Percentiles rank a stretch among this genome's conserved stretches.
These are phyloP conservation scores for Podospora sp. DNA, from an alignment of 495 filamentous ascomycete genomes.

Conservation along the genomic window DNA sequence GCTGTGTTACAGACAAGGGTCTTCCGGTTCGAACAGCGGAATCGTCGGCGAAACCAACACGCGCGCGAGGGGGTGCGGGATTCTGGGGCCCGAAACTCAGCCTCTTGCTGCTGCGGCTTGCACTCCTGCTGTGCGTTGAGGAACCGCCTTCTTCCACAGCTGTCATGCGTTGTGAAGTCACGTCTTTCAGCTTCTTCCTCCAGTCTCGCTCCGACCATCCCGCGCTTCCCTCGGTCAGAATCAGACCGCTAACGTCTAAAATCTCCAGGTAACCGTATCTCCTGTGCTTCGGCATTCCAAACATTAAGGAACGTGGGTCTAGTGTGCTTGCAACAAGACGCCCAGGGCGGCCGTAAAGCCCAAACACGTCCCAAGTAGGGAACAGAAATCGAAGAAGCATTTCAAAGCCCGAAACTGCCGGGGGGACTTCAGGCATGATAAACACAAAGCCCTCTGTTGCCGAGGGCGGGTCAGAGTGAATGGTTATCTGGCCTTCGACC, in stretches of 20 bases:
- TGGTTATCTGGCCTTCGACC: slow-evolving; percentile 85
- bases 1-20: slow-evolving; percentile 50
- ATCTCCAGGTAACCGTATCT: slow-evolving; percentile 91
- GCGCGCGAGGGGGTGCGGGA: slow-evolving; percentile 42
- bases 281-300: slow-evolving; percentile 88
- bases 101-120: slow-evolving; percentile 63
- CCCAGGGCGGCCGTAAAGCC: slow-evolving; percentile 86
- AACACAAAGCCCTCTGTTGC: slow-evolving; percentile 92
- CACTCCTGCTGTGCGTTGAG: slow-evolving; percentile 60
- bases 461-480: slow-evolving; percentile 72
- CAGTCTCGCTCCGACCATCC: slow-evolving; percentile 90
- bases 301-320: slow-evolving; percentile 91
- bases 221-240: slow-evolving; percentile 73
- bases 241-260: slow-evolving; percentile 76
- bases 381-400: slow-evolving; percentile 96
- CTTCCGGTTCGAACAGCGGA: slow-evolving; percentile 59
- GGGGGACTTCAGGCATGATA: slow-evolving; percentile 92
- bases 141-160: slow-evolving; percentile 47
- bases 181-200: slow-evolving; percentile 84
- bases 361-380: slow-evolving; percentile 91
- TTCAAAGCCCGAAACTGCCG: slow-evolving; percentile 91
- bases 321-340: slow-evolving; percentile 83
- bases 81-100: slow-evolving; percentile 61
- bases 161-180: slow-evolving; percentile 79
- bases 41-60: slow-evolving; percentile 68